Evolutionary conservation across 371 early-diverging fungal genomes (phyloP).

Genomic region (Apophysomyces elegans): DNA sequence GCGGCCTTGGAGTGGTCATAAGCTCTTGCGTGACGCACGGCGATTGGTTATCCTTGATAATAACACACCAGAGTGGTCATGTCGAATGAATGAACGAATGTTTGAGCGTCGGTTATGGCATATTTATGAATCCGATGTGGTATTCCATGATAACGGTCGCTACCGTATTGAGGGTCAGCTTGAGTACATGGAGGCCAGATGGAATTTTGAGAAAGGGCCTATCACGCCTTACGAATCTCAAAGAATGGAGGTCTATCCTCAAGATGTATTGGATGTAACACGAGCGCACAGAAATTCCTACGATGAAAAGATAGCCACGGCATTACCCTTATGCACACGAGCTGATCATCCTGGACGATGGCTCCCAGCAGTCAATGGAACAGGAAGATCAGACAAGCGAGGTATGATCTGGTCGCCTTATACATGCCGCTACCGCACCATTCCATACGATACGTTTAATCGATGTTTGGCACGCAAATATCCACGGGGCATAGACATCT

Average conservation of each 20-base stretch:
- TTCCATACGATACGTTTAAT: constrained; percentile 44
- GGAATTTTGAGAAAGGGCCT: constrained; percentile 54
- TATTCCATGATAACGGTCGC: constrained; percentile 37
- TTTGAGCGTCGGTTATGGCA: constrained; percentile 39
- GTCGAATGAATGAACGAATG: constrained; percentile 22
- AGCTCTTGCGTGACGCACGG: constrained; percentile 21
- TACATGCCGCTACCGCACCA: constrained; percentile 43
- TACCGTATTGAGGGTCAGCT: constrained; percentile 37
- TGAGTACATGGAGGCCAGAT: constrained; percentile 51
- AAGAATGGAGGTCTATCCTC: constrained; percentile 27
- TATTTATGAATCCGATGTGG: constrained; percentile 52
- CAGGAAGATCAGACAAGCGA: constrained; percentile 19
- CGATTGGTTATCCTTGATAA: constrained; percentile 14
- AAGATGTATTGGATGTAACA: neutral
- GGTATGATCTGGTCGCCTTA: constrained; percentile 57
- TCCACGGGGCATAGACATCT: constrained; percentile 42
- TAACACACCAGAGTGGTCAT: constrained; percentile 32
- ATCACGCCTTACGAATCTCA: constrained; percentile 43
- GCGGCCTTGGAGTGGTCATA: constrained; percentile 41
- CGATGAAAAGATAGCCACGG: constrained; percentile 12
- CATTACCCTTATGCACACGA: constrained; percentile 51
- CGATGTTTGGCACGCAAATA: constrained; percentile 40
- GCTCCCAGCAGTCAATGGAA: constrained; percentile 30
- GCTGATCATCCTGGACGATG: constrained; percentile 51
- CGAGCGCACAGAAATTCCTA: too few relatives aligned